phyloP scores from a whole-genome alignment of 108 stramenopile species.

The Halocafeteria seosinensis region DNA sequence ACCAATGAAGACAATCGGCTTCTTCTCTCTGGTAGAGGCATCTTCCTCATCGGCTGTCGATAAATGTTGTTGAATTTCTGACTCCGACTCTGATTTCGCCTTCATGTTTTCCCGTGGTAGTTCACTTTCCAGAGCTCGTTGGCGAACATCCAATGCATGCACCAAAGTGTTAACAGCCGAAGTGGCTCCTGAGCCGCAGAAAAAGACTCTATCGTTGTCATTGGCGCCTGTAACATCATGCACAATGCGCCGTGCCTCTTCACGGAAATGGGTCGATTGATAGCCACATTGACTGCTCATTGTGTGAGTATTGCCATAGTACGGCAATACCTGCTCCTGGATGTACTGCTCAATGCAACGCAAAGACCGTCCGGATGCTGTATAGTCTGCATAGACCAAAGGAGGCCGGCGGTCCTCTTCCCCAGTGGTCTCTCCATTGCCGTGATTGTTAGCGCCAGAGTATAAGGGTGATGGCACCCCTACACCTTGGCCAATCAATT shows the following conservation, averaged over 20 bases:
- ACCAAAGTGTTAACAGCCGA: slow-evolving; percentile 51
- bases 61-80: slow-evolving; percentile 25
- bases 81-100: too few relatives aligned
- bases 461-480: too few relatives aligned
- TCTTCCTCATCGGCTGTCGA: neutral
- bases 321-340: slow-evolving; percentile 9
- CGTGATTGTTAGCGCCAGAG: too few relatives aligned
- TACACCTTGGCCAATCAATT: too few relatives aligned
- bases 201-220: slow-evolving; percentile 70
- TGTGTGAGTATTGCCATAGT: slow-evolving; percentile 40
- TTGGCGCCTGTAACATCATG: slow-evolving; percentile 19
- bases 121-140: too few relatives aligned
- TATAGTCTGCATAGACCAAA: slow-evolving; percentile 11
- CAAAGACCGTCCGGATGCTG: slow-evolving; percentile 3
- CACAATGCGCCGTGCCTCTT: slow-evolving; percentile 29
- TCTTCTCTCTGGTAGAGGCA: too few relatives aligned
- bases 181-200: slow-evolving; percentile 82
- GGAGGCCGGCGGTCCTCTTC: neutral
- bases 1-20: slow-evolving; percentile 63
- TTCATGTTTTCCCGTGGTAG: too few relatives aligned
- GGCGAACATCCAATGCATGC: neutral
- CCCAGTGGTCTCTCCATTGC: too few relatives aligned
- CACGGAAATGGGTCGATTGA: slow-evolving; percentile 26
- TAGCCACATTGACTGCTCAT: slow-evolving; percentile 14
- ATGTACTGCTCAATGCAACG: neutral